Base-by-base conservation (phyloP, 1,139 yeast species). In the Ogataea hybrid region DNA sequence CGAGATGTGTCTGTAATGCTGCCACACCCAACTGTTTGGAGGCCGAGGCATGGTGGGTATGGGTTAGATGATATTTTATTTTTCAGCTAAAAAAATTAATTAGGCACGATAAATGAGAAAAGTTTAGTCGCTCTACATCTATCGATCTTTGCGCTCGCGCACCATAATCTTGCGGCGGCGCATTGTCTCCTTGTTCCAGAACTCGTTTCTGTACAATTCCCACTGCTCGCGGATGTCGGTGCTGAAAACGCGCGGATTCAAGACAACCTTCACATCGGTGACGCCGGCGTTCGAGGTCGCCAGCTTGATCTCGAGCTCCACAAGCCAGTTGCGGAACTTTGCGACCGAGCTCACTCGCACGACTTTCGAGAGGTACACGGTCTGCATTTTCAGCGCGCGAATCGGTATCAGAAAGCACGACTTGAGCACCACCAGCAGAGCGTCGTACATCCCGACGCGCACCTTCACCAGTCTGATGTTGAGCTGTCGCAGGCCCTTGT, bases 171-270 rank as follows among this genome's bases (percentile, higher is more conserved):
- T 47, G 9, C 88, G 68, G 52, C 90, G 68, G 53, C 95, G 73
- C 6, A 81, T 79, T 1, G 89, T 84, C 61, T 89, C 97, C 53
- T 84, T 74, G 25, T 81, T 79, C 97, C 97, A 92, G 59, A 89
- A 92, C 60, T 90, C 97, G 55, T 87, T 87, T 45, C 98, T 68
- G 57, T 90, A 92, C 35, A 88, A 64, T 57, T 92, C 98, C 98
- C 98, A 92, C 10, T 90, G 94, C 60, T 90, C 97, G 51, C 96
- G 73, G 4, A 86, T 79, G 43, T 86, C 94, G 0, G 92, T 80
- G 47, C 79, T 79, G 62, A 90, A 92, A 1, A 82, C 82, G 41
- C 96, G 70, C 1, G 97, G 85, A 47, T 84, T 84, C 43, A 92
- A 68, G 3, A 87, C 84, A 11, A 92, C 63, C 60, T 89, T 89